Evolutionary conservation across 257 asterid genomes (phyloP), one percentile per base, ranked within the genome.

Genomic region (Solanum pinnatisectum): DNA sequence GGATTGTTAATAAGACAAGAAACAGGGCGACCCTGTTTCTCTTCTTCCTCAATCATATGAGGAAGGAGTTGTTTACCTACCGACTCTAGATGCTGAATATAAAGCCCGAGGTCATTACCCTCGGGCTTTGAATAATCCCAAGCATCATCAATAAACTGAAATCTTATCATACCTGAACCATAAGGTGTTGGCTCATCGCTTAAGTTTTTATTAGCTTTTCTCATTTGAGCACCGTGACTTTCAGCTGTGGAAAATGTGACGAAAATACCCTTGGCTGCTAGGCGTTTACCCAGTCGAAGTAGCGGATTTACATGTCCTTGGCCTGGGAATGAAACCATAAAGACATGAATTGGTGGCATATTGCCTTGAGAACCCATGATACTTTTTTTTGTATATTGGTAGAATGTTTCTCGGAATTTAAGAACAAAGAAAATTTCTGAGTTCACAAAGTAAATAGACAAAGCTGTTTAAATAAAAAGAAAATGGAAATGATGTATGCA

Each of bases 241-340:
- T 95, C 97, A 0, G 98, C 93, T 0, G 98, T 93, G 9, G 95
- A 89, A 44, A 95, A 87, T 20, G 98, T 94, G 81, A 94, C 89
- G 12, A 93, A 87, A 8, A 91, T 87, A 27, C 98, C 98, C 63
- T 85, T 89, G 37, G 91, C 65, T 13, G 98, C 98, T 46, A 96
- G 95, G 10, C 90, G 90, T 79, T 93, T 95, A 86, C 90, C 97
- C 1, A 96, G 90, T 18, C 98, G 91, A 83, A 96, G 97, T 8
- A 96, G 92, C 3, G 99, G 98, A 79, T 95, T 96, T 0, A 95
- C 91, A 85, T 96, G 98, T 22, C 99, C 99, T 84, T 95, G 98
- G 1, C 94, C 97, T 0, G 98, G 97, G 60, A 94, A 95, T 3
- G 95, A 94, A 1, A 96, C 95, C 91, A 94, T 87, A 83, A 94